A percentile compares a stretch with the other conserved stretches of the same genome.
These are phyloP conservation scores for Apophysomyces trapeziformis DNA, from an alignment of 371 early-diverging fungal genomes.

Conservation along the genomic window DNA sequence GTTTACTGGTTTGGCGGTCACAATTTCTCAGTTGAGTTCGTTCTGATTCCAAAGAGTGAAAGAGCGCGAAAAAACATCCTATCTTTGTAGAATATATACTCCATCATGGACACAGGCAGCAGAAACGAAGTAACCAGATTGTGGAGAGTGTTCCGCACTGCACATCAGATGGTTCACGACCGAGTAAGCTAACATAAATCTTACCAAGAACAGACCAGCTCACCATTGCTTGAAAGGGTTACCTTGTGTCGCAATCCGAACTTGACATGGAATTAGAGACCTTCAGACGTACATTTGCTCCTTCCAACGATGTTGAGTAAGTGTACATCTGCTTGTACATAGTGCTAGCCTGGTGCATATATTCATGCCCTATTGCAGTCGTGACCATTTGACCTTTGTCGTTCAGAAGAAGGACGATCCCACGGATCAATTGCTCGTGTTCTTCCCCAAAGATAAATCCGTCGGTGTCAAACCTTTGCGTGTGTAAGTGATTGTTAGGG, in stretches of 20 bases:
- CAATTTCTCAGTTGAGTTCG: not conserved
- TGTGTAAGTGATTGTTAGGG: slow-evolving; percentile 59
- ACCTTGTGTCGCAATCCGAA: slow-evolving; percentile 80
- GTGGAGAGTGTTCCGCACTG: slow-evolving; percentile 87
- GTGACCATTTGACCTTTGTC: slow-evolving; percentile 81
- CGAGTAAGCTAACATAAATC: slow-evolving; percentile 51
- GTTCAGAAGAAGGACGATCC: slow-evolving; percentile 85
- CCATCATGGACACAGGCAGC: slow-evolving; percentile 56
- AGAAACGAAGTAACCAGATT: slow-evolving; percentile 72
- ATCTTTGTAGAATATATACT: slow-evolving; percentile 8
- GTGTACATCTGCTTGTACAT: slow-evolving; percentile 16
- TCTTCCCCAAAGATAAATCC: slow-evolving; percentile 89
- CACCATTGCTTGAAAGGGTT: slow-evolving; percentile 64
- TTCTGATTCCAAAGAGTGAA: too few species aligned
- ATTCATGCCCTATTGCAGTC: slow-evolving; percentile 49
- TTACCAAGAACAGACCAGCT: not conserved
- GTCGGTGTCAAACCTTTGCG: slow-evolving; percentile 93
- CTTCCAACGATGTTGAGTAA: slow-evolving; percentile 82
- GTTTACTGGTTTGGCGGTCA: slow-evolving; percentile 6
- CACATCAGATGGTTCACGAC: slow-evolving; percentile 89
- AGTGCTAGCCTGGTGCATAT: not conserved
- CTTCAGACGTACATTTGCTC: slow-evolving; percentile 75
- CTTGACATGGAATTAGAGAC: slow-evolving; percentile 83
- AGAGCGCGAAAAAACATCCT: too few species aligned
- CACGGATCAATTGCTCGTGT: slow-evolving; percentile 86